Percentiles rank a stretch among this genome's conserved stretches.
These are phyloP conservation scores for Rhizopogon roseolus DNA, from an alignment of 768 basidiomycete species.

Conservation along the genomic window DNA sequence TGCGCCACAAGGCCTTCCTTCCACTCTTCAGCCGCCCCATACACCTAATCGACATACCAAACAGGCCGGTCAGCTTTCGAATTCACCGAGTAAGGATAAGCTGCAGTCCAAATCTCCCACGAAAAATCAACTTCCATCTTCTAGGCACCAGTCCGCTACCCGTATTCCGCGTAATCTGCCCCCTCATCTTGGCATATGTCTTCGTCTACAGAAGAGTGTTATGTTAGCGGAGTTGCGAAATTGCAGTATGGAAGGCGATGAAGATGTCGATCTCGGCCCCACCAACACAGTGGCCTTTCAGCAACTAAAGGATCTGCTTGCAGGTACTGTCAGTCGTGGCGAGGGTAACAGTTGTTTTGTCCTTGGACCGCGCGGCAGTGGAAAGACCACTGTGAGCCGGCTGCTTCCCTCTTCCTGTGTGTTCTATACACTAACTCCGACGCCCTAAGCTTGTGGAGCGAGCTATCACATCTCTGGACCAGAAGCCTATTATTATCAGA, in stretches of 20 bases:
- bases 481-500: conserved; percentile 66
- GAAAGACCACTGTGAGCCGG: conserved; percentile 71
- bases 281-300: conserved; percentile 50
- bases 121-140: conserved; percentile 8
- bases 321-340: conserved; percentile 70
- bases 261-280: conserved; percentile 27
- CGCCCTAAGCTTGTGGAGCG: conserved; percentile 52
- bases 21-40: conserved; percentile 14
- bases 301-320: conserved; percentile 59
- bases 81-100: conserved; percentile 12
- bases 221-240: conserved; percentile 44
- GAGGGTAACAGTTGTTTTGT: conserved; percentile 94
- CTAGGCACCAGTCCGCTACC: conserved; percentile 8
- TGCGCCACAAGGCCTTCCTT: not conserved
- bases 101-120: conserved; percentile 8
- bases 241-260: conserved; percentile 14
- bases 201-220: conserved; percentile 55
- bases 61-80: conserved; percentile 7
- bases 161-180: conserved; percentile 30
- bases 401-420: conserved; percentile 1
- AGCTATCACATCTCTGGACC: conserved; percentile 43
- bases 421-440: not conserved
- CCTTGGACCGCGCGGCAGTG: conserved; percentile 80
- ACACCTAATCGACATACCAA: conserved; percentile 7
- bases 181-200: conserved; percentile 36